Percentiles rank a stretch among this genome's conserved stretches.
These are phyloP conservation scores for Colletotrichum sp. DNA, from an alignment of 2,329 filamentous ascomycete species.

Conservation along the genomic window DNA sequence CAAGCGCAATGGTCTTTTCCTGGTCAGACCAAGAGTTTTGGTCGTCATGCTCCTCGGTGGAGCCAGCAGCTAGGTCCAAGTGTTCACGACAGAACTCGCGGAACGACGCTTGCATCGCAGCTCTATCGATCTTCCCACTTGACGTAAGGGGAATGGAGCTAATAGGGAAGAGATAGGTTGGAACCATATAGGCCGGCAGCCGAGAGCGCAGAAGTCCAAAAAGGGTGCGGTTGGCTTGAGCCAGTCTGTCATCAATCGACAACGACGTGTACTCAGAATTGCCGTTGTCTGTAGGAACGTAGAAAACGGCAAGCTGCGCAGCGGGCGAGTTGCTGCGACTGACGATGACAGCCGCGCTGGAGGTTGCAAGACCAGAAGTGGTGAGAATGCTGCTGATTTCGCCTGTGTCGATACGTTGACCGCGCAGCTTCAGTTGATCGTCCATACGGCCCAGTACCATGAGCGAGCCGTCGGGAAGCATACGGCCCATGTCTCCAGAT, in stretches of 20 bases:
- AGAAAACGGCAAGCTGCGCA: constrained; percentile 72
- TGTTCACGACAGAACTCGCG: constrained; percentile 45
- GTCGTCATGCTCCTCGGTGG: constrained; percentile 35
- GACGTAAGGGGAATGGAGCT: constrained; percentile 72
- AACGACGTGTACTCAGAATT: constrained; percentile 27
- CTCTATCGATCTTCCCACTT: constrained; percentile 77
- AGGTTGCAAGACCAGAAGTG: constrained; percentile 52
- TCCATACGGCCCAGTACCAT: constrained; percentile 76
- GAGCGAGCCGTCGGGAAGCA: constrained; percentile 79
- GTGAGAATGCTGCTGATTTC: constrained; percentile 74
- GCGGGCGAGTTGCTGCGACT: constrained; percentile 38
- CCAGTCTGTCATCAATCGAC: constrained; percentile 39
- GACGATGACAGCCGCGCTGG: constrained; percentile 69
- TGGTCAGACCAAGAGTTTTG: constrained; percentile 49
- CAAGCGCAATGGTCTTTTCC: constrained; percentile 61
- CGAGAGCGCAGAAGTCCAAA: constrained; percentile 58
- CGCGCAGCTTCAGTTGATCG: constrained; percentile 82
- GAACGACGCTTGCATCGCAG: constrained; percentile 55
- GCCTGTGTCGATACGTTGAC: constrained; percentile 78
- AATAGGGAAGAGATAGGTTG: constrained; percentile 74
- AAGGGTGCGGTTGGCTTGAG: constrained; percentile 46
- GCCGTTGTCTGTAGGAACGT: constrained; percentile 51
- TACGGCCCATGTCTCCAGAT: constrained; percentile 81
- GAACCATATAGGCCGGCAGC: constrained; percentile 81
- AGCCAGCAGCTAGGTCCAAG: constrained; percentile 42